These are phyloP conservation scores for Hypholoma fasciculare DNA, from an alignment of 768 basidiomycete species.

Conservation along the genomic window DNA sequence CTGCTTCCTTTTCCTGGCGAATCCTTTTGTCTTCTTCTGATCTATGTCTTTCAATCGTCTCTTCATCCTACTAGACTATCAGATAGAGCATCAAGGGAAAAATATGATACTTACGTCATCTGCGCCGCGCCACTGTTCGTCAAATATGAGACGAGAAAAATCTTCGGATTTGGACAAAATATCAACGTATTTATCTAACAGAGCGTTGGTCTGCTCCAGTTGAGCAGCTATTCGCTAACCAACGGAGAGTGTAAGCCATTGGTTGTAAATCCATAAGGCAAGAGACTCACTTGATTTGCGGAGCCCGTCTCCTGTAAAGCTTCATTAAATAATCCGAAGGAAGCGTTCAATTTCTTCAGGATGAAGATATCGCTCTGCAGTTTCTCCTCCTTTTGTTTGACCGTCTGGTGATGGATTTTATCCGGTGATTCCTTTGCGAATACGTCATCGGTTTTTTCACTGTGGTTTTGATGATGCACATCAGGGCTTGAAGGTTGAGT, in stretches of 20 bases:
- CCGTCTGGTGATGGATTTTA: slow-evolving; percentile 14
- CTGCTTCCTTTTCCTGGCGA: slow-evolving; percentile 47
- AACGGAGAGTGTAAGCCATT: not conserved
- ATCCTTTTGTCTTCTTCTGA: slow-evolving; percentile 41
- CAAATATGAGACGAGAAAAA: slow-evolving; percentile 67
- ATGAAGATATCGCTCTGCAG: slow-evolving; percentile 73
- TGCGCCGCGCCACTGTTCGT: slow-evolving; percentile 76
- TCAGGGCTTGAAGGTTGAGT: not conserved
- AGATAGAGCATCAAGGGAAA: not conserved
- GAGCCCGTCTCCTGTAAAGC: slow-evolving; percentile 63
- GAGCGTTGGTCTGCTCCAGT: slow-evolving; percentile 67
- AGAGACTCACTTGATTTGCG: slow-evolving; percentile 63
- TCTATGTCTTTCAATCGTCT: slow-evolving; percentile 46
- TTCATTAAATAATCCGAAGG: slow-evolving; percentile 68
- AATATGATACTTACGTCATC: slow-evolving; percentile 54
- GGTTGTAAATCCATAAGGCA: not conserved
- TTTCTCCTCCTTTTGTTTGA: slow-evolving; percentile 59
- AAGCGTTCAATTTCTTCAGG: slow-evolving; percentile 69
- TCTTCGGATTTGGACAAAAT: slow-evolving; percentile 73
- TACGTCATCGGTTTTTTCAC: slow-evolving; percentile 9
- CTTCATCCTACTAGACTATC: slow-evolving; percentile 55
- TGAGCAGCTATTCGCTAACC: slow-evolving; percentile 64
- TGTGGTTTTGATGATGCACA: slow-evolving; percentile 1
- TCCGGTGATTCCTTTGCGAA: slow-evolving; percentile 1
- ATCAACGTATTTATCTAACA: slow-evolving; percentile 74